Percentiles rank a stretch among this genome's conserved stretches.
Conservation (phyloP, 1,284 basidiomycete species). For the Tylopilus sp. region DNA sequence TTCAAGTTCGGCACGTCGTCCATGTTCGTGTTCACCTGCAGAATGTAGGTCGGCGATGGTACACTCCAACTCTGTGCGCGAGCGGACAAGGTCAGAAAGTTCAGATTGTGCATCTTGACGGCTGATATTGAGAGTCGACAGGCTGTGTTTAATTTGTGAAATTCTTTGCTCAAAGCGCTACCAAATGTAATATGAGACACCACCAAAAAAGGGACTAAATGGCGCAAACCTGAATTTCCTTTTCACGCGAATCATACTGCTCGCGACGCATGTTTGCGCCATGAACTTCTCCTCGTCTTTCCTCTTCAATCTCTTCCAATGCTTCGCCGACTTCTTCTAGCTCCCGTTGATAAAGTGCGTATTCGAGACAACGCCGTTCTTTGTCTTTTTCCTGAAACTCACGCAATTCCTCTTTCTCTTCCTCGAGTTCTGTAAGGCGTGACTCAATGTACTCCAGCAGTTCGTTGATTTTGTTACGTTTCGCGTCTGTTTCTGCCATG, state of each 20-base stretch:
- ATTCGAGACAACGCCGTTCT: conserved; percentile 92
- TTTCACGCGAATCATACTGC: conserved; percentile 81
- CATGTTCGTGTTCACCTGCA: conserved; percentile 57
- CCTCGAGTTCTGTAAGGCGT: conserved; percentile 86
- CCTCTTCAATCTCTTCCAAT: conserved; percentile 81
- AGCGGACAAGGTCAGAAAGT: conserved; percentile 73
- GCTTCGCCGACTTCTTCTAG: conserved; percentile 84
- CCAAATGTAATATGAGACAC: background rate
- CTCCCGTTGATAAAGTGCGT: conserved; percentile 90
- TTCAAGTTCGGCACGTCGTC: conserved; percentile 61
- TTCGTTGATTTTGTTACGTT: conserved; percentile 89
- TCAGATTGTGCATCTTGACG: conserved; percentile 74
- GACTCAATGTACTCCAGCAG: conserved; percentile 89
- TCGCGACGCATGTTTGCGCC: conserved; percentile 76
- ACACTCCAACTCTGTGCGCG: conserved; percentile 79
- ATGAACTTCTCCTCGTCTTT: conserved; percentile 80
- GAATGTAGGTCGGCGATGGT: conserved; percentile 77
- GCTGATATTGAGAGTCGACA: conserved; percentile 66
- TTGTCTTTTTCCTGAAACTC: conserved; percentile 96
- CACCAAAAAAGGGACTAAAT: conserved; percentile 5
- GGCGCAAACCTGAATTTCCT: conserved; percentile 67
- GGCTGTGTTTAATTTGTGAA: conserved; percentile 63
- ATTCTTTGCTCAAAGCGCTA: conserved; percentile 76
- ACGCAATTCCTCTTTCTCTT: conserved; percentile 96
- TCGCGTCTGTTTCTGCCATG: conserved; percentile 94